Evolutionary conservation across 164 flowering plant genomes (phyloP).

Genomic region (Magnolia officinalis): DNA sequence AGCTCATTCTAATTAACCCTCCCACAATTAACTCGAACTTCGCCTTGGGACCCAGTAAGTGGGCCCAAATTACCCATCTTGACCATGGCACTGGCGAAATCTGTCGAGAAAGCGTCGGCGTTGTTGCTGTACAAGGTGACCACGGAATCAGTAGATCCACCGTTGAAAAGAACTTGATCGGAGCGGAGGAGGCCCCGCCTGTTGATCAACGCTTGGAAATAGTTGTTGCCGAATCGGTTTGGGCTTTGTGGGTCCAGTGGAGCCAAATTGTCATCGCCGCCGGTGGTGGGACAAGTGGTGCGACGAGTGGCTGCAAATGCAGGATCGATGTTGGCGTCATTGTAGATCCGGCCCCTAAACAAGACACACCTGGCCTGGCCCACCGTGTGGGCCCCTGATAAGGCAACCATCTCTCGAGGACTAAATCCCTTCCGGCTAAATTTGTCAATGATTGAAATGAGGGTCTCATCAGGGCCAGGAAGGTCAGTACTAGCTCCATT

Average conservation of each 20-base stretch:
- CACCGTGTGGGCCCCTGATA: neutral
- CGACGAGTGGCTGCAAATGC: neutral
- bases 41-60: neutral
- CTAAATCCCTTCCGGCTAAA: neutral
- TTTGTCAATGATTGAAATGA: neutral
- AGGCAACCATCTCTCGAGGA: neutral
- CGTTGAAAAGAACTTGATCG: neutral
- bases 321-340: neutral
- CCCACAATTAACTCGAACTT: neutral
- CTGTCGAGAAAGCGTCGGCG: neutral
- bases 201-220: neutral
- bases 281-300: neutral
- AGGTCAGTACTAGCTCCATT: neutral
- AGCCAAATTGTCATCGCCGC: neutral
- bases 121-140: neutral
- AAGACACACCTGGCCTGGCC: neutral
- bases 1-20: neutral
- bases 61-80: constrained; percentile 1
- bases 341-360: neutral
- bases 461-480: neutral
- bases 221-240: neutral
- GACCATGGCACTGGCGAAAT: neutral
- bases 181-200: constrained; percentile 3
- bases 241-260: neutral
- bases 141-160: neutral